A percentile compares a stretch with the other conserved stretches of the same genome.
Evolutionary conservation across 352 stramenopile genomes (phyloP).

Genomic region (Phytophthora idaei): DNA sequence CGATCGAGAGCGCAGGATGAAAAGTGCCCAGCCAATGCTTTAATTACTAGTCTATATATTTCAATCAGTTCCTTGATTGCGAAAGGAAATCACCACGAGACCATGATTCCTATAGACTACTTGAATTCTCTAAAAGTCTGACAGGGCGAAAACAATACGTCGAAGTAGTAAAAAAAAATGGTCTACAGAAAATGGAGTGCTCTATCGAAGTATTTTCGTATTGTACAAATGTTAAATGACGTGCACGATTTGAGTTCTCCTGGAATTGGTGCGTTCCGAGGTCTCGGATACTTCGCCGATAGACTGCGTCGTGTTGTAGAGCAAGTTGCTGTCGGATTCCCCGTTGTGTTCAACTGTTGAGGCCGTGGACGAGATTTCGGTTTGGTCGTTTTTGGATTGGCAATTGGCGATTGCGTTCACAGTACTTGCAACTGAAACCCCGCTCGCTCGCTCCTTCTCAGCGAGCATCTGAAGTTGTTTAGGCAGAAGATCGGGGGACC

Average conservation of each 20-base stretch:
- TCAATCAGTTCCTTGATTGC: no score
- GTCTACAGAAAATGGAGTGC: no score
- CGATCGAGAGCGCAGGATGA: no score
- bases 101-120: no score
- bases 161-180: no score
- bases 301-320: slow-evolving; percentile 14
- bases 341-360: slow-evolving; percentile 1
- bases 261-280: slow-evolving; percentile 20
- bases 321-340: neutral
- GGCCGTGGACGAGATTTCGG: neutral
- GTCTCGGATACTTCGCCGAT: slow-evolving; percentile 14
- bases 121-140: no score
- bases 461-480: slow-evolving; percentile 66
- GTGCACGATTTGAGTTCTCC: slow-evolving; percentile 12
- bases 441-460: slow-evolving; percentile 33
- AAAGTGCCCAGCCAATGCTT: no score
- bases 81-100: no score
- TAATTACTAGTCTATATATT: no score
- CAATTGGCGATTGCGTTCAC: slow-evolving; percentile 31
- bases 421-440: slow-evolving; percentile 6
- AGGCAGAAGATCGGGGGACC: slow-evolving; percentile 69
- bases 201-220: neutral
- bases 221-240: slow-evolving; percentile 3
- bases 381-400: slow-evolving; percentile 7
- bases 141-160: no score